Evolutionary conservation across 83 land plant genomes (phyloP).

Genomic region (Picea engelmannii): DNA sequence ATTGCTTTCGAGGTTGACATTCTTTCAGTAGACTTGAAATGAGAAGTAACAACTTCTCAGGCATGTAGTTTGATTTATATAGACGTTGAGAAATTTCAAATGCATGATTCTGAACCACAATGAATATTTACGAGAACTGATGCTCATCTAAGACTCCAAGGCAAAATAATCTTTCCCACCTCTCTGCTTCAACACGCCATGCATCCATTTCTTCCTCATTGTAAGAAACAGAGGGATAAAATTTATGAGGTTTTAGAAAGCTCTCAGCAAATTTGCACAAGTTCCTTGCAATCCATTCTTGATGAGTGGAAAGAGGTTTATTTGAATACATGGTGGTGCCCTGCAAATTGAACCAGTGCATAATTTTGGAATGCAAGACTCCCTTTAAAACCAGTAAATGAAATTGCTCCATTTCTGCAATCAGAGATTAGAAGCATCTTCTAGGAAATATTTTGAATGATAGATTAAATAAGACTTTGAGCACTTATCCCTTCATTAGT

Average conservation of each 20-base stretch:
- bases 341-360: neutral
- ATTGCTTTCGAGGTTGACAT: neutral
- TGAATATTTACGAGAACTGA: conserved; percentile 16
- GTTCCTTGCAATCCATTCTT: no score
- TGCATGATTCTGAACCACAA: conserved; percentile 7
- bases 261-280: no score
- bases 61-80: conserved; percentile 14
- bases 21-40: conserved; percentile 9
- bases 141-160: conserved; percentile 50
- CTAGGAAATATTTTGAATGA: no score
- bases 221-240: conserved; percentile 14
- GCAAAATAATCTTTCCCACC: conserved; percentile 77
- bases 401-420: no score
- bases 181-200: conserved; percentile 71
- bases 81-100: conserved; percentile 6
- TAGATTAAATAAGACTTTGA: no score
- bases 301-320: neutral
- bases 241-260: neutral
- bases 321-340: neutral
- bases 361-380: conserved; percentile 8
- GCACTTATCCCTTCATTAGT: no score
- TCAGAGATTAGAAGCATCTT: no score
- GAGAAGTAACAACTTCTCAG: conserved; percentile 19
- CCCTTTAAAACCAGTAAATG: neutral
- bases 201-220: conserved; percentile 77